Percentiles rank a stretch among this genome's conserved stretches.
These are phyloP conservation scores for Trichoderma hamatum DNA, from an alignment of 2,329 filamentous ascomycete species.

Conservation along the genomic window DNA sequence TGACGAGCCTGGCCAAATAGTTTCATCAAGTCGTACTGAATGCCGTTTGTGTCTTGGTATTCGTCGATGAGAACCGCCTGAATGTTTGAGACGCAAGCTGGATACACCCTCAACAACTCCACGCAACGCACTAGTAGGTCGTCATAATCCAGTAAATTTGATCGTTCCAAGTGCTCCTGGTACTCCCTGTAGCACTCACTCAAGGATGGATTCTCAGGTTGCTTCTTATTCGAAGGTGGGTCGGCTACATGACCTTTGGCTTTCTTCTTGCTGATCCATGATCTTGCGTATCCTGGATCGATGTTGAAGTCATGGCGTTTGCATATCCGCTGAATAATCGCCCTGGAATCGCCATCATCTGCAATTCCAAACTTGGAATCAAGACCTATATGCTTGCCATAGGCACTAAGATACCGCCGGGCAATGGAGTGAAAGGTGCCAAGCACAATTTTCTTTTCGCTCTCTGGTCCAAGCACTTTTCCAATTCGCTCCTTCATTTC, in stretches of 20 bases:
- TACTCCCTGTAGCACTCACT: conserved; percentile 73
- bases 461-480: conserved; percentile 74
- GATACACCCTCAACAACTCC: conserved; percentile 72
- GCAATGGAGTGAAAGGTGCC: conserved; percentile 96
- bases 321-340: conserved; percentile 80
- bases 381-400: conserved; percentile 83
- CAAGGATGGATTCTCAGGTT: conserved; percentile 59
- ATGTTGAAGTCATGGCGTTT: conserved; percentile 70
- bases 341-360: conserved; percentile 77
- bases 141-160: conserved; percentile 91
- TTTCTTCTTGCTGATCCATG: conserved; percentile 74
- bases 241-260: conserved; percentile 56
- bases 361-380: conserved; percentile 86
- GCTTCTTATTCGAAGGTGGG: conserved; percentile 43
- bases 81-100: conserved; percentile 84
- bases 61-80: conserved; percentile 93
- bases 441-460: conserved; percentile 76
- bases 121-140: conserved; percentile 85
- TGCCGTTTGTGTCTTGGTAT: conserved; percentile 94
- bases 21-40: conserved; percentile 94
- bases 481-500: conserved; percentile 93
- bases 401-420: conserved; percentile 78
- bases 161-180: conserved; percentile 70
- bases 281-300: conserved; percentile 70
- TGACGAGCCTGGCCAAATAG: conserved; percentile 73